Evolutionary conservation across 208 protist genomes (phyloP).

Genomic region (Leishmania lainsoni): DNA sequence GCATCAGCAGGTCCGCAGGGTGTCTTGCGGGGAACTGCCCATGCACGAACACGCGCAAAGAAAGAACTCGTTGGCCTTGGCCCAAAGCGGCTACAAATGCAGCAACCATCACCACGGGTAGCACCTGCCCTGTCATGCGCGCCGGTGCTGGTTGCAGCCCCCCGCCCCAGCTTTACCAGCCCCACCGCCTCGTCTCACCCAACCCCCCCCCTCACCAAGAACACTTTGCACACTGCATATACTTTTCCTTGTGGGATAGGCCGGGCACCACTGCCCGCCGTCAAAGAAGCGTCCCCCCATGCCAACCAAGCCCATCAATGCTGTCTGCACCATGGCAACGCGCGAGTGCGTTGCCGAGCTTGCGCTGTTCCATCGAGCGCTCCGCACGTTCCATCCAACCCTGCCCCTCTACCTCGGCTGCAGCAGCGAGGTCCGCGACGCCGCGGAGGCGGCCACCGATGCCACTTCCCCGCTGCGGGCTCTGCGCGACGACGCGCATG

Average conservation of each 20-base stretch:
- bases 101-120: neutral
- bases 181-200: neutral
- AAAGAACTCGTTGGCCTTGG: neutral
- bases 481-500: conserved; percentile 32
- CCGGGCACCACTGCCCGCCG: neutral
- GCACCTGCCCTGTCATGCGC: neutral
- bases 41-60: neutral
- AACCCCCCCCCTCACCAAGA: neutral
- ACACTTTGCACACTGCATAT: neutral
- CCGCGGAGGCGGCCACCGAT: neutral
- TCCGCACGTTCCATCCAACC: conserved; percentile 60
- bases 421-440: conserved; percentile 35
- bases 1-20: no score
- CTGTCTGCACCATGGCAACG: conserved; percentile 83
- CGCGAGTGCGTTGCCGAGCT: conserved; percentile 81
- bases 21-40: no score
- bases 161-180: neutral
- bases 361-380: conserved; percentile 58
- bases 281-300: conserved; percentile 6
- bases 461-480: conserved; percentile 3
- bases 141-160: neutral
- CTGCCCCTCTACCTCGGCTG: conserved; percentile 68
- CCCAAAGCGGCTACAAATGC: neutral
- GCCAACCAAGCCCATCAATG: conserved; percentile 37
- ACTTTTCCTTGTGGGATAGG: neutral